Percentiles rank a stretch among this genome's conserved stretches.
These are phyloP conservation scores for Ogataea pini DNA, from an alignment of 805 yeast genomes.

Conservation along the genomic window DNA sequence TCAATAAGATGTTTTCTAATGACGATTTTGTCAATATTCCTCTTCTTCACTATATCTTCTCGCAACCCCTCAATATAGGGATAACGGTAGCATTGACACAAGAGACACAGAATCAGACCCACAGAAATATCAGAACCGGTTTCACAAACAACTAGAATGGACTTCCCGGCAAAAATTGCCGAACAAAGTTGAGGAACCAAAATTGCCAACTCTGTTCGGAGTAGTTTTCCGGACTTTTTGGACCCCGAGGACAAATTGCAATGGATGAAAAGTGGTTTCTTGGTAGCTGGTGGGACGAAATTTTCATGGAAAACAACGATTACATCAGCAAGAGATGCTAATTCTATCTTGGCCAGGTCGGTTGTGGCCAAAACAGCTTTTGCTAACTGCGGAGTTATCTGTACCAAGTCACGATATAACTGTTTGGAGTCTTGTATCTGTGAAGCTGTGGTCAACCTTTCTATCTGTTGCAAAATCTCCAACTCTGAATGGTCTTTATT, in stretches of 20 bases:
- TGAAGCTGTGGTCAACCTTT: background rate
- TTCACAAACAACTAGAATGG: conserved; percentile 55
- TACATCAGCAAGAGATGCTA: conserved; percentile 21
- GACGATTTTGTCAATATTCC: conserved; percentile 17
- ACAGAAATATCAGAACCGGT: conserved; percentile 66
- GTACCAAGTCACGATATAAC: conserved; percentile 3
- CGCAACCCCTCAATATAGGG: background rate
- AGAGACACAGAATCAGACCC: conserved; percentile 54
- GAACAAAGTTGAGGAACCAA: conserved; percentile 37
- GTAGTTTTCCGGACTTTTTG: conserved; percentile 67
- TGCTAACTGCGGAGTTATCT: conserved; percentile 13
- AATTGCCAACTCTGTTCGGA: conserved; percentile 49
- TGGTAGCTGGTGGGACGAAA: conserved; percentile 14
- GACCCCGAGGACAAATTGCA: conserved; percentile 30
- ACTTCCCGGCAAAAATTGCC: conserved; percentile 1
- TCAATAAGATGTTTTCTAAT: conserved; percentile 53
- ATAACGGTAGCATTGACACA: conserved; percentile 43
- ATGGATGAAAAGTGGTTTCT: conserved; percentile 23
- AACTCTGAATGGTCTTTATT: conserved; percentile 33
- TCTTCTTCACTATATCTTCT: background rate
- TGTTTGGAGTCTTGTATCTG: background rate
- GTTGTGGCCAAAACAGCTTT: conserved; percentile 10
- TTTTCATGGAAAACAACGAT: conserved; percentile 23
- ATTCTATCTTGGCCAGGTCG: background rate
- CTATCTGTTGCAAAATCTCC: conserved; percentile 26